Base-by-base conservation (phyloP, 192 early-diverging fungal species). In the Linnemannia schmuckeri region DNA sequence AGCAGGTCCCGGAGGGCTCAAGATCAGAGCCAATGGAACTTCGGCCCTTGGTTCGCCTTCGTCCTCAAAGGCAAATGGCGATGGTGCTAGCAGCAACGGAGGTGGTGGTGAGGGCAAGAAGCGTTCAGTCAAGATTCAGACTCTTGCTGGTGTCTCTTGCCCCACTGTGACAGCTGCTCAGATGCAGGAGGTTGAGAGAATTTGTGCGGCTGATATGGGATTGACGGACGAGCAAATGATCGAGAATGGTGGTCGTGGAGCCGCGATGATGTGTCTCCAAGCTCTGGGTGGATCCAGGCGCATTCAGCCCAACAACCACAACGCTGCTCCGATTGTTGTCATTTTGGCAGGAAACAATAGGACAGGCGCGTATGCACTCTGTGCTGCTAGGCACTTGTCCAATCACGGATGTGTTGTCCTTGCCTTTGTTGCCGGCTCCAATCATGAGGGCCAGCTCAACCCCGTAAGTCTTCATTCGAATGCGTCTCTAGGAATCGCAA, bases 221-320 rank as follows among this genome's bases (percentile, higher is more conserved):
- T 93, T 94, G 24, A 94, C 90, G 72, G 92, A 94, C 6, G 90
- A 91, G 57, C 94, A 95, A 78, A 92, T 95, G 90, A 92, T 96
- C 71, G 96, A 97, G 83, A 97, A 96, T 89, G 96, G 92, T 22
- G 96, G 94, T 10, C 90, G 95, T 55, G 91, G 94, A 35, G 90
- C 90, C 18, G 93, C 95, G 33, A 94, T 94, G 91, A 89, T 96
- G 89, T 92, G 91, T 46, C 80, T 97, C 54, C 94, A 95, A 79
- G 93, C 92, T 30, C 80, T 97, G n/a, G 95, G 95, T 49, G 95
- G 95, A 30, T 89, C 90, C 4, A 90, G 95, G 40, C 90, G 96
- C n/a, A 95, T 97, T 61, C 92, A 94, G 70, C 92, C 92, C 20
- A 90, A 92, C 41, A 97, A 96, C 83, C 95, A 96, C 82, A 95